Conservation (phyloP, 83 land plant species). For the Picea engelmannii region DNA sequence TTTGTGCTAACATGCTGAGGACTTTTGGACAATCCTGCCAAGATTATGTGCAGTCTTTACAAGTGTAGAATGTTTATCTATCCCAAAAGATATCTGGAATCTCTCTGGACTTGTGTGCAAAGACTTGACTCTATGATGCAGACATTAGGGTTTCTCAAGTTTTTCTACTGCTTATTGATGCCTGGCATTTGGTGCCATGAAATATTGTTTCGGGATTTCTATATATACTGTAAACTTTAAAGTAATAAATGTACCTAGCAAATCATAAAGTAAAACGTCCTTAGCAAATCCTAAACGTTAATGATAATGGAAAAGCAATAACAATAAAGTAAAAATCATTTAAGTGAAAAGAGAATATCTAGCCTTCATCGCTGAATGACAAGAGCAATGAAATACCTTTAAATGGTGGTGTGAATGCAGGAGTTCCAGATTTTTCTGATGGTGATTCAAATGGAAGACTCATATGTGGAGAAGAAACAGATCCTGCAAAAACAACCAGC, state of each 20-base stretch:
- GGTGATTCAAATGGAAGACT: background rate
- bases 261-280: background rate
- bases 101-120: no score
- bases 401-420: background rate
- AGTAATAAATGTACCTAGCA: background rate
- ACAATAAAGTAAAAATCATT: background rate
- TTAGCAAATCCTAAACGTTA: background rate
- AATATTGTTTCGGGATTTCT: background rate
- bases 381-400: slow-evolving; percentile 4
- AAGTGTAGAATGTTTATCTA: no score
- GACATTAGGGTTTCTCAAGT: background rate
- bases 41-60: no score
- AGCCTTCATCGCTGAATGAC: background rate
- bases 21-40: no score
- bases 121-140: background rate
- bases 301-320: background rate
- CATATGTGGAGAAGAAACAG: background rate
- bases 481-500: slow-evolving; percentile 1
- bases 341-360: background rate
- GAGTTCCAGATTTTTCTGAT: background rate
- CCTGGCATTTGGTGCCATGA: background rate
- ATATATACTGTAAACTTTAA: background rate
- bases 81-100: no score
- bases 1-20: no score
- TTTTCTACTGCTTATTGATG: background rate